Evolutionary conservation across 805 yeast genomes (phyloP).

Genomic region (Yamadazyma takamatsuzukensis): DNA sequence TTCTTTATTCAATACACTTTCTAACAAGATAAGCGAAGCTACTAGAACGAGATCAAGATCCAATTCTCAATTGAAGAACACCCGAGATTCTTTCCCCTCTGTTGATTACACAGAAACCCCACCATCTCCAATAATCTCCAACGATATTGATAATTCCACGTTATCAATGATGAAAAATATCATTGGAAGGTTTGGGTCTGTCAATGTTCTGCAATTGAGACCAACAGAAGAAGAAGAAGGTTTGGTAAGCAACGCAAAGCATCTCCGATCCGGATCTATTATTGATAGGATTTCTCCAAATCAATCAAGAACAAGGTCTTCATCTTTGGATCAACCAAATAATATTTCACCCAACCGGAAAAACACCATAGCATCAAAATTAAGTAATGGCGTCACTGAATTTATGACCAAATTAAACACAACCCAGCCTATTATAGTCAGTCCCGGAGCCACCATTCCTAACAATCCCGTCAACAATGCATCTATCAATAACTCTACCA

Average conservation of each 20-base stretch:
- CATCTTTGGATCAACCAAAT: conserved; percentile 19
- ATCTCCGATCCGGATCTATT: conserved; percentile 19
- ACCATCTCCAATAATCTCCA: conserved; percentile 11
- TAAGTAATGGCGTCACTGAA: conserved; percentile 39
- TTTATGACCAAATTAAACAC: conserved; percentile 38
- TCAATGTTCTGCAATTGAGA: conserved; percentile 22
- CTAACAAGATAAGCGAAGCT: conserved; percentile 28
- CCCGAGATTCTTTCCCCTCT: conserved; percentile 25
- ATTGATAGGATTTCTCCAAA: conserved; percentile 32
- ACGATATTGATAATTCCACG: conserved; percentile 15
- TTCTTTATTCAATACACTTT: conserved; percentile 35
- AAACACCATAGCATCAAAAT: conserved; percentile 34
- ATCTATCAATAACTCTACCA: conserved; percentile 19
- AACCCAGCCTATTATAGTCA: conserved; percentile 2
- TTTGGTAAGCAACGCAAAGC: conserved; percentile 7
- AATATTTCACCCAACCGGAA: conserved; percentile 19
- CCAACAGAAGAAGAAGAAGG: conserved; percentile 13
- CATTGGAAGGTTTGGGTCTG: conserved; percentile 32
- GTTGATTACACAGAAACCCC: conserved; percentile 8
- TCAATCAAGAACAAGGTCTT: conserved; percentile 36
- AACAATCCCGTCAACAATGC: background rate
- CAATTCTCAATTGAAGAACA: conserved; percentile 18
- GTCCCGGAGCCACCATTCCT: too few relatives aligned
- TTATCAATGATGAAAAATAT: conserved; percentile 32
- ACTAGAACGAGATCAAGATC: conserved; percentile 28